These are phyloP conservation scores for Spirogloea muscicola DNA, from an alignment of 139 green algal genomes.

Conservation along the genomic window DNA sequence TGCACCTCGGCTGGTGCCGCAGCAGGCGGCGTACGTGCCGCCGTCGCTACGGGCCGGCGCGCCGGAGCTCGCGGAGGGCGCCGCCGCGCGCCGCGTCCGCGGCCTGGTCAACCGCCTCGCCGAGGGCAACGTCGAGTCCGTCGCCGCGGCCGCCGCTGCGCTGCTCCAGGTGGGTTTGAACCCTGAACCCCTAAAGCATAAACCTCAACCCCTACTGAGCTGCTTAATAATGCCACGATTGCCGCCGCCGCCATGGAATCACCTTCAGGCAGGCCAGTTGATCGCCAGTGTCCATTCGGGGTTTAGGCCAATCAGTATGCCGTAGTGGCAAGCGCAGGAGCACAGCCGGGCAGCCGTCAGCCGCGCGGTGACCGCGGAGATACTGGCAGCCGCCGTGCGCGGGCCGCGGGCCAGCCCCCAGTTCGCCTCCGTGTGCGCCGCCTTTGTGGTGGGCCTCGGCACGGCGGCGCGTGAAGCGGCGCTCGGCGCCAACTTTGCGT, in stretches of 20 bases:
- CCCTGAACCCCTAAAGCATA: no score
- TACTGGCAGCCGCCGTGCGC: constrained; percentile 17
- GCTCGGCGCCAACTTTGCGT: constrained; percentile 26
- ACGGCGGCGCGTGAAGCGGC: constrained; percentile 13
- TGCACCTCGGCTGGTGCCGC: neutral
- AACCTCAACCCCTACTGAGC: no score
- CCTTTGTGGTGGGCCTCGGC: constrained; percentile 25
- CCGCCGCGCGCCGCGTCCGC: no score
- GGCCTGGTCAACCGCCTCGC: constrained; percentile 48
- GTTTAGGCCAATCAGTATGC: no score
- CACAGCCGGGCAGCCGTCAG: neutral
- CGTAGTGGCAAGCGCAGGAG: no score
- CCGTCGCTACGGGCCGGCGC: neutral
- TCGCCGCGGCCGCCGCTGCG: constrained; percentile 18
- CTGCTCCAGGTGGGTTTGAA: constrained; percentile 47
- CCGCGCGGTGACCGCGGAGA: constrained; percentile 23
- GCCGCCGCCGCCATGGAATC: no score
- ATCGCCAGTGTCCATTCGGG: no score
- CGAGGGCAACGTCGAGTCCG: constrained; percentile 52
- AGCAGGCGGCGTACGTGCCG: neutral
- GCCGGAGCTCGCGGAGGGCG: no score
- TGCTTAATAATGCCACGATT: no score
- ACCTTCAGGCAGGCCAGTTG: no score
- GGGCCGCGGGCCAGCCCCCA: constrained; percentile 37
- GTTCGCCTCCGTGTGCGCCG: constrained; percentile 38